Base-by-base conservation (phyloP, 108 stramenopile species). In the Aurantiochytrium sp. region DNA sequence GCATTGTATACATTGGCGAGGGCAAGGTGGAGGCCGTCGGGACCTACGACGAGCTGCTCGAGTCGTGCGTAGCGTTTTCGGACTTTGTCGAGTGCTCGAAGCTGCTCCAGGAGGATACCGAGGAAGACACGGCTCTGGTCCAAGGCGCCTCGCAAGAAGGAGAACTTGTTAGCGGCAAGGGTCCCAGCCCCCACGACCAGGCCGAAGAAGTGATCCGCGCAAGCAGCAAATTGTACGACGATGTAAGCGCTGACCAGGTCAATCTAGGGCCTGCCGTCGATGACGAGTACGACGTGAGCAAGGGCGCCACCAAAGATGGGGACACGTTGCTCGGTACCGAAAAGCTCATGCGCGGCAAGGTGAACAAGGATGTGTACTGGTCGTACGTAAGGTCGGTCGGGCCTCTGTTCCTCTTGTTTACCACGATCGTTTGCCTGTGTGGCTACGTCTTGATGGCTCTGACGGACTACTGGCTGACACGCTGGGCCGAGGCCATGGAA, bases 1-100 rank as follows among this genome's bases (percentile, higher is more conserved):
- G 37, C 32, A 86, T 92, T 59, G 93, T 97, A n/a, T 87, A 97
- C 52, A 90, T 99, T 91, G 89, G 88, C 27, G 89, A 89, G 45
- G 95, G 96, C 4, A 87, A 69, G 34, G 88, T 96, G 36, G 90
- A 86, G 17, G 95, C 91, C 53, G 55, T 90, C 55, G 97, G 97
- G 34, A 90, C 90, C 19, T 96, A 94, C 90, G 89, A 89, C 30
- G 91, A 92, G 53, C 95, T 95, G 41, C 91, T 96, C 10, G 89
- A 88, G 24, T 89, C 91, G 4, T 91, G 95, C 10, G 90, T 88
- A 0, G 22, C 21, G 12, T 32, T 85, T 24, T 4, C 50, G 6
- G 87, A 37, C 17, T 31, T 81, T 81, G 55, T 89, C 12, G 34
- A 39, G 86, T 45, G 59, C 41, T 10, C 68, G 12, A 68, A 87